Base-by-base conservation (phyloP, 2,329 filamentous ascomycete genomes). In the Aspergillus quadrilineatus region DNA sequence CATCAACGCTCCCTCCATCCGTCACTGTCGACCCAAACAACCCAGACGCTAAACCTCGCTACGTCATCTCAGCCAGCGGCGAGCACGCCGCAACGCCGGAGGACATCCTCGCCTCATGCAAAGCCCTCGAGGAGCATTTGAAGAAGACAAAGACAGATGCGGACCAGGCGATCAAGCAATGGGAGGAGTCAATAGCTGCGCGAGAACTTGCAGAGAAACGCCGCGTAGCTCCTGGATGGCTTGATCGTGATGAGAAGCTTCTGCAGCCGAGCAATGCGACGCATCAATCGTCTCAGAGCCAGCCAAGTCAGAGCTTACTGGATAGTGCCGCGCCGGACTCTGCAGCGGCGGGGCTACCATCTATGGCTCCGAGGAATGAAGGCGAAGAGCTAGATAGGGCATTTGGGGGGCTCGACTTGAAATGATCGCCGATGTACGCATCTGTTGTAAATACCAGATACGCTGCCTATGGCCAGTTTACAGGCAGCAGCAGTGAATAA, bases 1-100 rank as follows among this genome's bases (percentile, higher is more conserved):
- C 93, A 0, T 93, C 91, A 0, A 89, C 91, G 2, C 84, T 97
- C 0, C 93, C 94, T 0, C 85, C 85, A 1, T 89, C 89, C 1
- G 81, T 85, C 34, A 83, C 85, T 6, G 81, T 82, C 57, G 77
- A 82, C 57, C 72, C 74, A 43, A 73, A 66, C 56, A 71, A 78
- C 63, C 66, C 72, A 15, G 70, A 76, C 50, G 66, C 65, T 56
- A 68, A 88, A 84, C 63, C 81, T 80, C 30, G 83, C 62, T 97
- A 95, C 74, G 86, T 97, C 22, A 79, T 89, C 52, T 93, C 92
- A 2, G 89, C 91, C 1, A 78, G 82, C 9, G 87, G 90, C 0
- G 90, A 89, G 30, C 89, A 92, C 69, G 86, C 91, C 45, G 91
- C 92, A 4, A 90, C 96, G 65, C 92, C 94, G 0, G 86, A 92